These are phyloP conservation scores for Lagenaria siceraria DNA, from an alignment of 306 rosid genomes.

Conservation along the genomic window DNA sequence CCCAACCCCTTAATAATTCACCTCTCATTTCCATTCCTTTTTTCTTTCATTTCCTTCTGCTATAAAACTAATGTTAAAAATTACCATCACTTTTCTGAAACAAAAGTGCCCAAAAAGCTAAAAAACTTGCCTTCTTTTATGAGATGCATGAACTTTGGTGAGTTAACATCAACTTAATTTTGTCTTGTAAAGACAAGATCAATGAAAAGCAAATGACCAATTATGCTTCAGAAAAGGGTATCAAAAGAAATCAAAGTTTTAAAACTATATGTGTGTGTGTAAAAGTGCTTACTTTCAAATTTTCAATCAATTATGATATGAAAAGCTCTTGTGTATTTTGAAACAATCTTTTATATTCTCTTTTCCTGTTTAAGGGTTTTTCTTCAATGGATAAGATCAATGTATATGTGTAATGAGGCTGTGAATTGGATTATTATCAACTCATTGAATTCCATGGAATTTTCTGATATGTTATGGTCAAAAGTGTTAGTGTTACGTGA, in stretches of 20 bases:
- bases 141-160: conserved; percentile 6
- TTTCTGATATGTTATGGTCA: neutral
- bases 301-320: neutral
- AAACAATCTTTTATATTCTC: neutral
- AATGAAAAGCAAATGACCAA: conserved; percentile 1
- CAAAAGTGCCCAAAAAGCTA: neutral
- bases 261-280: neutral
- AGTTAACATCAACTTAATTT: neutral
- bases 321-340: neutral
- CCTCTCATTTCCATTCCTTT: conserved; percentile 9
- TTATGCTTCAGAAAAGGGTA: neutral
- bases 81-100: neutral
- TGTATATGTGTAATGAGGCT: neutral
- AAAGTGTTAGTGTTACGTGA: neutral
- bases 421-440: neutral
- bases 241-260: neutral
- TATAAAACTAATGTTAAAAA: neutral
- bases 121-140: neutral
- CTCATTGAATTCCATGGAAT: neutral
- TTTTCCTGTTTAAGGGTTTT: neutral
- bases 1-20: conserved; percentile 42
- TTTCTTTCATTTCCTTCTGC: neutral
- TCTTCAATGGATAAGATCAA: neutral
- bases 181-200: neutral
- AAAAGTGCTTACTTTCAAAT: neutral